A percentile compares a stretch with the other conserved stretches of the same genome.
These are phyloP conservation scores for Elongisporangium anandrum DNA, from an alignment of 352 stramenopile species.

Conservation along the genomic window DNA sequence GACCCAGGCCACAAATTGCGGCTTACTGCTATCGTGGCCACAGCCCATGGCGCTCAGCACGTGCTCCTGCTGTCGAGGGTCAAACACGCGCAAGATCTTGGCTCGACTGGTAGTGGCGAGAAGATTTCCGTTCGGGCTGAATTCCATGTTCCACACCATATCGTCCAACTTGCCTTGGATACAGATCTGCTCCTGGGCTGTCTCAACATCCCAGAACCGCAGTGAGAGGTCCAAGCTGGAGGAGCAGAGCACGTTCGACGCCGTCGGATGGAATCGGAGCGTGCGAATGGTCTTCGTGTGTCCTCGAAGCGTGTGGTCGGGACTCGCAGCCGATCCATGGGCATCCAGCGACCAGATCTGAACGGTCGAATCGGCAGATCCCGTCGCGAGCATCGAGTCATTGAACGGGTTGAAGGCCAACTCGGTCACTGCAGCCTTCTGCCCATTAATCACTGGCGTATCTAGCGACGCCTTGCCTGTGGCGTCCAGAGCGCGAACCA, in stretches of 20 bases:
- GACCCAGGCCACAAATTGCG: slow-evolving; percentile 67
- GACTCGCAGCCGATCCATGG: slow-evolving; percentile 2
- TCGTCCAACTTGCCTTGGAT: slow-evolving; percentile 63
- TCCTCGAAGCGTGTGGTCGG: slow-evolving; percentile 26
- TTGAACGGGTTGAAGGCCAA: slow-evolving; percentile 64
- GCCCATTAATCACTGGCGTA: slow-evolving; percentile 49
- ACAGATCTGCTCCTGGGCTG: slow-evolving; percentile 35
- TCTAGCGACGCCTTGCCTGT: slow-evolving; percentile 40
- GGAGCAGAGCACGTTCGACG: slow-evolving; percentile 54
- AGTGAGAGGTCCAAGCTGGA: slow-evolving; percentile 54
- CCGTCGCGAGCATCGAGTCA: slow-evolving; percentile 45
- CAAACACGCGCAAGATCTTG: slow-evolving; percentile 73
- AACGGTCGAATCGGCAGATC: slow-evolving; percentile 51
- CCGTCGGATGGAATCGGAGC: slow-evolving; percentile 66
- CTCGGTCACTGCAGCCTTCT: slow-evolving; percentile 59
- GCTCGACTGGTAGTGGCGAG: slow-evolving; percentile 65
- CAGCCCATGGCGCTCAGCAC: slow-evolving; percentile 60
- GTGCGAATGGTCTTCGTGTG: slow-evolving; percentile 51
- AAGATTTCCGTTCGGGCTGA: slow-evolving; percentile 58
- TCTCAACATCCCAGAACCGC: slow-evolving; percentile 73
- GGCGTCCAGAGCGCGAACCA: slow-evolving; percentile 39
- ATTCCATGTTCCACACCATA: slow-evolving; percentile 66
- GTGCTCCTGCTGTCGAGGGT: slow-evolving; percentile 44
- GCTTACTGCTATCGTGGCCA: slow-evolving; percentile 59
- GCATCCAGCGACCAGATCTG: slow-evolving; percentile 51